phyloP scores from a whole-genome alignment of 2,329 filamentous ascomycete genomes.

The Talaromyces rugulosus region DNA sequence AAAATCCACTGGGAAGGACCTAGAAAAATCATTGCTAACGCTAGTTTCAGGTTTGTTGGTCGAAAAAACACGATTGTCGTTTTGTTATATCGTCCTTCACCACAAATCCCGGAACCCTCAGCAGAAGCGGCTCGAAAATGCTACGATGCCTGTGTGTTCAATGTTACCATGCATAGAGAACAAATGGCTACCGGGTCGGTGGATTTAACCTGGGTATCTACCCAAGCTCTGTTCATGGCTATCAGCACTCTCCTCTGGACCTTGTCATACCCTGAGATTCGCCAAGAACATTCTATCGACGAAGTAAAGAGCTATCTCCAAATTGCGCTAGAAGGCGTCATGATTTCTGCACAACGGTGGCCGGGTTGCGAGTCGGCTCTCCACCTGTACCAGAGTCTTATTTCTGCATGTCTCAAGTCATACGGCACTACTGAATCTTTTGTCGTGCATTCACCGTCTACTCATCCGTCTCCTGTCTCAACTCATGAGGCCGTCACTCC shows the following conservation, averaged over 20 bases:
- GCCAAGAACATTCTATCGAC: constrained; percentile 65
- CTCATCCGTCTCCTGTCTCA: constrained; percentile 37
- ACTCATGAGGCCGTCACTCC: constrained; percentile 36
- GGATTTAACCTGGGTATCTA: constrained; percentile 91
- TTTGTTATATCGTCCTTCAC: constrained; percentile 83
- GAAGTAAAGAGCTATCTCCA: constrained; percentile 73
- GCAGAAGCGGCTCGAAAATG: constrained; percentile 73
- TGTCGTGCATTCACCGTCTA: constrained; percentile 47
- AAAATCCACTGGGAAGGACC: background rate
- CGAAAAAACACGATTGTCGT: constrained; percentile 85
- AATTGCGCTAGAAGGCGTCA: constrained; percentile 72
- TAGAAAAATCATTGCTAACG: background rate
- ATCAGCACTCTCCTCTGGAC: constrained; percentile 91
- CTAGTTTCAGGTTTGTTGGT: constrained; percentile 51
- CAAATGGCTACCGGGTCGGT: constrained; percentile 73
- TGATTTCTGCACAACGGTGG: constrained; percentile 80
- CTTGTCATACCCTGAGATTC: constrained; percentile 79
- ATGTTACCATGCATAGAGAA: constrained; percentile 74
- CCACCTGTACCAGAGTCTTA: constrained; percentile 80
- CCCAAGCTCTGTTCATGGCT: constrained; percentile 83
- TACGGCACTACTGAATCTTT: constrained; percentile 63
- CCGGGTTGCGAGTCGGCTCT: constrained; percentile 82
- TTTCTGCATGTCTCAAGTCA: constrained; percentile 79
- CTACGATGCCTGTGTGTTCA: constrained; percentile 75
- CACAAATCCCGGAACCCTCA: constrained; percentile 84